phyloP scores from a whole-genome alignment of 2,329 filamentous ascomycete genomes.

The Fusarium sp. region DNA sequence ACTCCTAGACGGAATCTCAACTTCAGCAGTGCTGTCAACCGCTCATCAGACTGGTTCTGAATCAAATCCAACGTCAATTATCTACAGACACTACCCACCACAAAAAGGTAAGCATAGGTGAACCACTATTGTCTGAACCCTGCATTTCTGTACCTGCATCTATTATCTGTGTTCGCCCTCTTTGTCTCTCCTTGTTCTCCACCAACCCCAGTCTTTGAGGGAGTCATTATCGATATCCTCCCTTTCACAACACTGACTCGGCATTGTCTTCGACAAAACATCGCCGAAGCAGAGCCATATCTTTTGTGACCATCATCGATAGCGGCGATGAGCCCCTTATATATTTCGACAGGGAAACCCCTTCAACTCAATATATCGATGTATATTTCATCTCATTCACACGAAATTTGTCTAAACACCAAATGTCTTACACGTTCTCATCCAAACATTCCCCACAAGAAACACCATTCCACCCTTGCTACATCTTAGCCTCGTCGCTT shows the following conservation, averaged over 20 bases:
- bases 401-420: slow-evolving; percentile 32
- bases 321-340: slow-evolving; percentile 10
- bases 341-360: not conserved
- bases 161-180: slow-evolving; percentile 8
- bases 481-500: slow-evolving; percentile 34
- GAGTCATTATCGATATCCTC: slow-evolving; percentile 28
- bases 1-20: slow-evolving; percentile 47
- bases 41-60: slow-evolving; percentile 47
- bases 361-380: slow-evolving; percentile 18
- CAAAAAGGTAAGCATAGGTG: slow-evolving; percentile 36
- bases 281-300: slow-evolving; percentile 1
- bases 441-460: slow-evolving; percentile 41
- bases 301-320: slow-evolving; percentile 8
- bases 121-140: slow-evolving; percentile 27
- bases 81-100: slow-evolving; percentile 12
- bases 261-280: slow-evolving; percentile 14
- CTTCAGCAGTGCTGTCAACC: slow-evolving; percentile 42
- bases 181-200: slow-evolving; percentile 38
- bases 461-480: slow-evolving; percentile 36
- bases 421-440: slow-evolving; percentile 41
- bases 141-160: slow-evolving; percentile 36
- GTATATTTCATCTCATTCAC: slow-evolving; percentile 1
- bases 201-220: slow-evolving; percentile 25
- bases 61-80: slow-evolving; percentile 28
- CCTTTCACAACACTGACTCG: slow-evolving; percentile 25